Percentiles rank a stretch among this genome's conserved stretches.
These are phyloP conservation scores for Ilyonectria robusta DNA, from an alignment of 2,329 filamentous ascomycete species.

Conservation along the genomic window DNA sequence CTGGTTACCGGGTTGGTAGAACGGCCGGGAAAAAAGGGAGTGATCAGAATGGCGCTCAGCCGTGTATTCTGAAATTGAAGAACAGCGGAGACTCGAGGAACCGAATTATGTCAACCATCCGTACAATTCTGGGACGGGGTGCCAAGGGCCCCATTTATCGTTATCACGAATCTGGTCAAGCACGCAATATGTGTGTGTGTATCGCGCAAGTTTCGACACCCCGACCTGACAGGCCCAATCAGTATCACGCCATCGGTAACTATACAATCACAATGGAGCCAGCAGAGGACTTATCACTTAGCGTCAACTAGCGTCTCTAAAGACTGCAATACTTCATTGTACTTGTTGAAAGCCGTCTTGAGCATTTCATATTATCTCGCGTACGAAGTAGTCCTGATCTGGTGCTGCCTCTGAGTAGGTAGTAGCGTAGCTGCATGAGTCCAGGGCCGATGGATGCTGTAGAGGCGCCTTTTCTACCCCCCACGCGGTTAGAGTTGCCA, in stretches of 20 bases:
- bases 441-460: not conserved
- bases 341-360: not conserved
- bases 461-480: too few species aligned
- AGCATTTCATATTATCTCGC: not conserved
- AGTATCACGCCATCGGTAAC: slow-evolving; percentile 23
- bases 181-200: slow-evolving; percentile 25
- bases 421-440: not conserved
- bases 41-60: too few species aligned
- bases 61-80: not conserved
- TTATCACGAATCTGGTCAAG: slow-evolving; percentile 16
- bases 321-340: not conserved
- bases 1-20: too few species aligned
- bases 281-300: slow-evolving; percentile 10
- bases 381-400: not conserved
- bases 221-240: slow-evolving; percentile 19
- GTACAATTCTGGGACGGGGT: not conserved
- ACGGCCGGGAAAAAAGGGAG: too few species aligned
- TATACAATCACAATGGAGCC: slow-evolving; percentile 10
- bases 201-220: slow-evolving; percentile 16
- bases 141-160: not conserved
- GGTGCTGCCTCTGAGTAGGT: not conserved
- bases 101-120: not conserved
- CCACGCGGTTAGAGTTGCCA: too few species aligned
- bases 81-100: not conserved
- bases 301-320: slow-evolving; percentile 3